These are phyloP conservation scores for Brettanomyces naardenensis DNA, from an alignment of 805 yeast species.

Conservation along the genomic window DNA sequence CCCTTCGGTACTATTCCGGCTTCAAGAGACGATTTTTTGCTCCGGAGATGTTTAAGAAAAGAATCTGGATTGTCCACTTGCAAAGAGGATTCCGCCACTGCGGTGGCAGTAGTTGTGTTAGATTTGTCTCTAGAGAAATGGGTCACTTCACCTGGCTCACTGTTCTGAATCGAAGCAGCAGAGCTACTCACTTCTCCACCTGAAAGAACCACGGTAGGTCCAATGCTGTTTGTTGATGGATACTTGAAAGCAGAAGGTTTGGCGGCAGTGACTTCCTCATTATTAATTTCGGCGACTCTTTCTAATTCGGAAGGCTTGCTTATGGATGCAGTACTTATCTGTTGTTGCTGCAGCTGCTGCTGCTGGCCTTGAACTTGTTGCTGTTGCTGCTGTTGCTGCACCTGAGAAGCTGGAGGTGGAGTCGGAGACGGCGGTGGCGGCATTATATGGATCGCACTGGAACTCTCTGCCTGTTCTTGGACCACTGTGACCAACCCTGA, in stretches of 20 bases:
- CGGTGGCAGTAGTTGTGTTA: neutral
- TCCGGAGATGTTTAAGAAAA: constrained; percentile 16
- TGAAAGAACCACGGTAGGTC: neutral
- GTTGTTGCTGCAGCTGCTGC: neutral
- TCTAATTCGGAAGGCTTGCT: neutral
- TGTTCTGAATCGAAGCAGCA: neutral
- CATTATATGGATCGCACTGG: constrained; percentile 15
- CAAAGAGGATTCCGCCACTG: neutral
- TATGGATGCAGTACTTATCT: neutral
- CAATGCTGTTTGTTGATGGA: neutral
- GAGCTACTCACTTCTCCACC: neutral
- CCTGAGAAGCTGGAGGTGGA: neutral
- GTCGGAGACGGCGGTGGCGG: constrained; percentile 7
- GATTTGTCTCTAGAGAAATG: neutral
- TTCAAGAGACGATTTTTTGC: constrained; percentile 12
- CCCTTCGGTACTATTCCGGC: neutral
- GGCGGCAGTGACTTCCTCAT: neutral
- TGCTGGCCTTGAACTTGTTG: neutral
- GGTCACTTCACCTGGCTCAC: neutral
- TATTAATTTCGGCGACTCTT: neutral
- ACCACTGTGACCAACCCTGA: constrained; percentile 21
- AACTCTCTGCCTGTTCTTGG: constrained; percentile 20
- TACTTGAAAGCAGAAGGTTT: neutral
- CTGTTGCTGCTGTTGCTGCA: neutral
- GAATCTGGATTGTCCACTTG: constrained; percentile 9